Conservation (phyloP, 768 basidiomycete species). For the Chalciporus chontae region DNA sequence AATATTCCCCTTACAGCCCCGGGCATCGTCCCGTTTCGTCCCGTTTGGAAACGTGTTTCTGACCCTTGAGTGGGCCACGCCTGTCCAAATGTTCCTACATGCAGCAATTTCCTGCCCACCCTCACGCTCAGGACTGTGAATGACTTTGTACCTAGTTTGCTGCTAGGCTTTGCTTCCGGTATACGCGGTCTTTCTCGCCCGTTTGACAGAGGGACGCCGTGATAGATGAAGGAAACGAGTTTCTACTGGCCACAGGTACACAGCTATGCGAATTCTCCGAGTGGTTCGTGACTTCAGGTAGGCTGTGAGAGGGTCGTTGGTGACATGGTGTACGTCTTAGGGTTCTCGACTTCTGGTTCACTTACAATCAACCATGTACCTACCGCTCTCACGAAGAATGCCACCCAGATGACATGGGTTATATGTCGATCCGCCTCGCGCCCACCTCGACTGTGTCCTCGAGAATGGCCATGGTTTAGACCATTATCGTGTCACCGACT, state of each 20-base stretch:
- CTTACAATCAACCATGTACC: not conserved
- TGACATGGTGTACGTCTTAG: not conserved
- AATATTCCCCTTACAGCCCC: constrained; percentile 10
- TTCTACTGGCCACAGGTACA: no score
- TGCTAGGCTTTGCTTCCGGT: not conserved
- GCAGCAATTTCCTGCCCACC: not conserved
- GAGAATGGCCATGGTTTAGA: not conserved
- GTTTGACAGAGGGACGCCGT: not conserved
- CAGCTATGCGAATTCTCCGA: no score
- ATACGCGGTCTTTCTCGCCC: not conserved
- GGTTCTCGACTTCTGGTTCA: not conserved
- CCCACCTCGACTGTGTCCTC: not conserved
- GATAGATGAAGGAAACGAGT: not conserved
- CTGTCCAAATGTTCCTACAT: not conserved
- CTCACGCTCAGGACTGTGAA: not conserved
- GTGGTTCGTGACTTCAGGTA: no score
- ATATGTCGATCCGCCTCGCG: not conserved
- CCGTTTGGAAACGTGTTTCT: constrained; percentile 5
- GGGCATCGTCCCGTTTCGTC: no score
- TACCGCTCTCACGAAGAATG: not conserved
- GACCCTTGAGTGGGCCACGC: not conserved
- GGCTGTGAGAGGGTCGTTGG: no score
- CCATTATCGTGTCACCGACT: not conserved
- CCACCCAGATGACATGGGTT: not conserved
- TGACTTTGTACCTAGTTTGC: not conserved